Evolutionary conservation across 2,329 filamentous ascomycete genomes (phyloP), one percentile per base, ranked within the genome.

Genomic region (Fusarium domesticum): DNA sequence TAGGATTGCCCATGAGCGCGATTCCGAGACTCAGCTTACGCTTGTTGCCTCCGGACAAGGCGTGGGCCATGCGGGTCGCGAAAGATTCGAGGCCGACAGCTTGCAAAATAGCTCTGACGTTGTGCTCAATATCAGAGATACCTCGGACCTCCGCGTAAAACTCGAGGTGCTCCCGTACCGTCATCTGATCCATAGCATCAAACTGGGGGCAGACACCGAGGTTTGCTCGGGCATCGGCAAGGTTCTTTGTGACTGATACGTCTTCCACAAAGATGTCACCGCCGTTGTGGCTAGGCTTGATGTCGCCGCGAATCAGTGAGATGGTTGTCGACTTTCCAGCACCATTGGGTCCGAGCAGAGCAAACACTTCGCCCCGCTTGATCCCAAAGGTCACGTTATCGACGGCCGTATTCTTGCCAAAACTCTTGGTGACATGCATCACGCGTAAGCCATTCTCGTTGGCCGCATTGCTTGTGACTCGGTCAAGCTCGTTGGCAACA

Each of bases 311-410:
- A 53, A 97, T 89, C 34, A 96, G 73, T 2, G 85, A 89, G 56
- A 96, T 95, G 0, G 87, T 95, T 0, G 90, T 95, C 0, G 85
- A 89, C 60, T 96, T 96, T 45, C 91, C 91, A 2, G 91, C 92
- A 18, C 91, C 90, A 61, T 96, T 96, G 14, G 91, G 90, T 0
- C 91, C 91, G 1, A 97, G 77, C 0, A 96, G 76, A 0, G 90
- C 90, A 67, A 95, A 96, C 1, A 95, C 87, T 63, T 96, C 86
- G 38, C 87, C 85, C 37, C 80, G 81, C 14, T 80, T 78, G 23
- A 96, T 85, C 15, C 85, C 85, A 58, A 96, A 96, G 0, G 85
- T 88, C 33, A 95, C 80, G 57, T 96, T 87, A 56, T 95, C 84
- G n/a, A 96, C 89, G 3, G 89, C 91, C 1, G 83, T 81, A 54